Percentiles rank a stretch among this genome's conserved stretches.
phyloP scores from a whole-genome alignment of 1,284 basidiomycete genomes.

The Melampsora larici-populina region DNA sequence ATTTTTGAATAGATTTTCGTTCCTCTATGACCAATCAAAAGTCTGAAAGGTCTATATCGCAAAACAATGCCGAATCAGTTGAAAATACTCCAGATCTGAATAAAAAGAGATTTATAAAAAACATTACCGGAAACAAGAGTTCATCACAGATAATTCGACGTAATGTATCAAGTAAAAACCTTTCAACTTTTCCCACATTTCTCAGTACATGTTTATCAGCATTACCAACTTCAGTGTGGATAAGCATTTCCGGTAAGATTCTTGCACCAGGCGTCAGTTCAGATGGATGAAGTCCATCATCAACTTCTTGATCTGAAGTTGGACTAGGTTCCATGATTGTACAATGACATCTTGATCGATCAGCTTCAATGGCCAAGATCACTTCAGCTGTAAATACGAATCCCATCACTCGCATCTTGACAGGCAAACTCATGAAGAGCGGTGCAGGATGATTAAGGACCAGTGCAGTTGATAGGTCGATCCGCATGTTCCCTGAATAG shows the following conservation, averaged over 20 bases:
- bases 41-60: conserved; percentile 31
- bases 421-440: conserved; percentile 91
- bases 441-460: conserved; percentile 93
- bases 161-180: conserved; percentile 90
- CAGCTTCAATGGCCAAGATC: conserved; percentile 84
- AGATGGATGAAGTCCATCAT: neutral
- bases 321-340: conserved; percentile 67
- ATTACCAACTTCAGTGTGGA: conserved; percentile 96
- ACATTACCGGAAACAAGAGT: conserved; percentile 24
- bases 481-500: conserved; percentile 56
- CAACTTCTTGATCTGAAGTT: neutral
- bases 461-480: conserved; percentile 81
- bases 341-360: conserved; percentile 71
- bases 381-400: conserved; percentile 81
- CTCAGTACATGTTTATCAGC: conserved; percentile 90
- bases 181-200: conserved; percentile 93
- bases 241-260: conserved; percentile 82
- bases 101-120: neutral
- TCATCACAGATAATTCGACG: conserved; percentile 77
- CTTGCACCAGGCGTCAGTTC: conserved; percentile 62
- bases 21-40: conserved; percentile 25
- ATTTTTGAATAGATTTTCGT: no score
- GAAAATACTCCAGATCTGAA: neutral
- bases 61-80: neutral
- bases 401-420: conserved; percentile 83